Conservation (phyloP, 345 rosid species). For the Gynandropsis gynandra region DNA sequence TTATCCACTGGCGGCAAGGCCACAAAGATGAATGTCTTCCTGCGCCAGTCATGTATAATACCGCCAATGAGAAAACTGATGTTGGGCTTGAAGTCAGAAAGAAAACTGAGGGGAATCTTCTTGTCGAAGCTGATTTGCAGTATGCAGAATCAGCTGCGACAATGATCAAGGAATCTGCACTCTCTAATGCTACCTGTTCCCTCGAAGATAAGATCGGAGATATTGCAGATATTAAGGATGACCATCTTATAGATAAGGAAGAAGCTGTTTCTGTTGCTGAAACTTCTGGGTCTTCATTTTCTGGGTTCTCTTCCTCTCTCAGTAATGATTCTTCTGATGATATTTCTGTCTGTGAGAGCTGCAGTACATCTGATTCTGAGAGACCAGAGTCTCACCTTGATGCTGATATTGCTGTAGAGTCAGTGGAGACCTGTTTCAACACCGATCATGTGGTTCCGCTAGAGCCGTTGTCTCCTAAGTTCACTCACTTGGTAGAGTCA, state of each 20-base stretch:
- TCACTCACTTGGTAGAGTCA: conserved; percentile 58
- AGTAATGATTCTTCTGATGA: conserved; percentile 65
- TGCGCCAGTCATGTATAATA: conserved; percentile 23
- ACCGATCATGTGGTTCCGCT: conserved; percentile 33
- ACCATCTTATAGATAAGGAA: conserved; percentile 35
- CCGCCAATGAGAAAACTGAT: conserved; percentile 33
- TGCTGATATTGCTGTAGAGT: conserved; percentile 33
- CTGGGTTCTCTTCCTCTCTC: conserved; percentile 67
- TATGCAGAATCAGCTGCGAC: conserved; percentile 28
- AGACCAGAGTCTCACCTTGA: conserved; percentile 33
- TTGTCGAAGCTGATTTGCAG: conserved; percentile 28
- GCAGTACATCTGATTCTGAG: conserved; percentile 55
- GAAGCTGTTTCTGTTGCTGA: conserved; percentile 40
- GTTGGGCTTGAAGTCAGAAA: conserved; percentile 28
- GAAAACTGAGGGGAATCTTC: conserved; percentile 21
- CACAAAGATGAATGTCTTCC: conserved; percentile 81
- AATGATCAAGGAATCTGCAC: conserved; percentile 25
- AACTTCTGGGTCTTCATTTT: conserved; percentile 52
- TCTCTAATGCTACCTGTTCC: conserved; percentile 30
- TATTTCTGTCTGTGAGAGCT: conserved; percentile 54
- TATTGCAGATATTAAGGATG: conserved; percentile 36
- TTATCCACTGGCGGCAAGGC: conserved; percentile 94
- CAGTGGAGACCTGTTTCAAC: conserved; percentile 27
- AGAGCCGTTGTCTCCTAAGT: conserved; percentile 60
- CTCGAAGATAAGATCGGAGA: conserved; percentile 28